Base-by-base conservation (phyloP, 805 yeast genomes). In the Zygosaccharomyces siamensis region DNA sequence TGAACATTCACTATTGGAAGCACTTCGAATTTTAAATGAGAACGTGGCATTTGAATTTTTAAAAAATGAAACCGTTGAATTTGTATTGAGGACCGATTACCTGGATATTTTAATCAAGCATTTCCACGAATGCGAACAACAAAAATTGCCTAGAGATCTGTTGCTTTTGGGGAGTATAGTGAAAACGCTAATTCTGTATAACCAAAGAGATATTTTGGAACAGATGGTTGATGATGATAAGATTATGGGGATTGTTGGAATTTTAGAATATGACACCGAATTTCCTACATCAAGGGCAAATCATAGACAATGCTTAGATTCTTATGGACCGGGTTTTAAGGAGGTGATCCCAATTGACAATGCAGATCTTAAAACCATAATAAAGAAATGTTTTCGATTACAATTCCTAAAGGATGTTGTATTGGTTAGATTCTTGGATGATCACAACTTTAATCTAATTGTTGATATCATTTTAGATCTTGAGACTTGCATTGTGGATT, bases 201-300 rank as follows among this genome's bases (percentile, higher is more conserved):
- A 86, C 59, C 97, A 90, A 54, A 70, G 78, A 26, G 67, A 72
- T 11, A 72, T 86, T 4, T 63, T 84, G 40, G 88, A 84, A 46
- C 57, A 71, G n/a, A 71, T 86, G 50, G 68, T 82, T 2, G 73
- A 73, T 11, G 84, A 81, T 51, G 73, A 72, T 6, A 59, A 72
- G 36, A 73, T 83, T 40, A 60, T 73, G 58, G 85, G 86, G 1
- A 69, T 88, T 3, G 77, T 84, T 10, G 96, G 96, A 0, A 84
- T 89, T 10, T 68, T 92, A 41, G 99, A 93, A 65, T 85, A 89
- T 65, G 97, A 93, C 64, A 86, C 93, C 0, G 95, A 87, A 48
- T 88, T 78, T 59, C 96, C 97, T 1, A 74, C 74, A 11, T 75
- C 76, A 54, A 89, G 88, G 65, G 88, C 96, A 3, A 84, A 87